phyloP scores from a whole-genome alignment of 2,329 filamentous ascomycete genomes.

The Pyrenophora seminiperda region DNA sequence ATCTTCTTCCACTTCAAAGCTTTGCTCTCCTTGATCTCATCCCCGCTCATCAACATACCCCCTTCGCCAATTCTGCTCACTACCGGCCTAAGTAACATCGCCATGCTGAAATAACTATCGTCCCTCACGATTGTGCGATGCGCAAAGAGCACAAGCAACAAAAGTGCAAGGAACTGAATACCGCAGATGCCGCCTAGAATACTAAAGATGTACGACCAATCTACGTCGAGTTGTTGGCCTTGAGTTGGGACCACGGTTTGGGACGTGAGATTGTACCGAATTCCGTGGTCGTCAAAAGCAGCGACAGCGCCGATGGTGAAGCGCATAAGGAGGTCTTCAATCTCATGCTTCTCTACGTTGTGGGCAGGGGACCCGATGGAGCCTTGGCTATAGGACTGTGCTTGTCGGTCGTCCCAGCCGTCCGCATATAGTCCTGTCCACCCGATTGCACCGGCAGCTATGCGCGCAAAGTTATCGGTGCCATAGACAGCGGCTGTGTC shows the following conservation, averaged over 20 bases:
- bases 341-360: conserved; percentile 2
- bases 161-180: conserved; percentile 29
- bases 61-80: conserved; percentile 24
- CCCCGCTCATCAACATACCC: conserved; percentile 36
- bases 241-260: conserved; percentile 17
- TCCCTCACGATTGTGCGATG: conserved; percentile 42
- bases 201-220: conserved; percentile 33
- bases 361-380: conserved; percentile 33
- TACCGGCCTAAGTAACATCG: conserved; percentile 40
- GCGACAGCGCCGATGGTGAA: conserved; percentile 42
- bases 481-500: conserved; percentile 33
- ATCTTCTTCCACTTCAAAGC: conserved; percentile 36
- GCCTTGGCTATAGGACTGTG: conserved; percentile 28
- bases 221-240: conserved; percentile 37
- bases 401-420: conserved; percentile 21
- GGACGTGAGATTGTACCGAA: conserved; percentile 25
- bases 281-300: conserved; percentile 43
- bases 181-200: conserved; percentile 18
- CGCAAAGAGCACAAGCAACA: conserved; percentile 16
- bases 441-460: conserved; percentile 38
- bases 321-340: conserved; percentile 34
- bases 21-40: conserved; percentile 36
- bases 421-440: conserved; percentile 37
- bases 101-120: conserved; percentile 39
- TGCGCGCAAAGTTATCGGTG: conserved; percentile 35